phyloP scores from a whole-genome alignment of 73 alveolate genomes.

The Tetrahymena thermophila region DNA sequence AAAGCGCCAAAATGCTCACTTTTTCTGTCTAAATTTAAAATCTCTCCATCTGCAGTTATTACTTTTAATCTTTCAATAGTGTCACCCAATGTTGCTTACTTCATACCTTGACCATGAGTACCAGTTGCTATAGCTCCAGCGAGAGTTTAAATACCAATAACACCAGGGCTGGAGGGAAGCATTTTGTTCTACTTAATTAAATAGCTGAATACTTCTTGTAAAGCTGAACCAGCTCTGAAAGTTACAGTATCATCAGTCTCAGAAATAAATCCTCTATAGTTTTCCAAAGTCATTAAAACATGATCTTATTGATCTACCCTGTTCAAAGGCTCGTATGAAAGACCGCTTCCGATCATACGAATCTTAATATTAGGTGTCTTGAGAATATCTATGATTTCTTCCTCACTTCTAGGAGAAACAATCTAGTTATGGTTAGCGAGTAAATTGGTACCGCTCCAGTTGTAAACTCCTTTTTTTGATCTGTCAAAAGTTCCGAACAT shows the following conservation, averaged over 20 bases:
- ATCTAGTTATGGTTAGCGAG: not conserved
- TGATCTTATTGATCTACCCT: not conserved
- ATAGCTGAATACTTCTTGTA: not conserved
- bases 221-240: not conserved
- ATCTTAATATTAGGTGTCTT: not conserved
- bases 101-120: not conserved
- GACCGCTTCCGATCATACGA: not conserved
- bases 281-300: not conserved
- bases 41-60: not conserved
- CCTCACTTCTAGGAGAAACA: not conserved
- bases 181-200: not conserved
- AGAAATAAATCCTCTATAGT: not conserved
- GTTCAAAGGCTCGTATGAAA: not conserved
- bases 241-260: not conserved
- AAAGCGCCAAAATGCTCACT: not conserved
- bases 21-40: not conserved
- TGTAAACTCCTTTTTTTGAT: not conserved
- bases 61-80: not conserved
- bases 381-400: not conserved
- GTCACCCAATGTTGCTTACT: not conserved
- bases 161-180: not conserved
- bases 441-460: not conserved
- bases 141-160: not conserved
- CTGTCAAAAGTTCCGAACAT: slow-evolving; percentile 1
- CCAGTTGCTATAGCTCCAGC: not conserved